Base-by-base conservation (phyloP, 805 yeast genomes). In the Teunomyces atbi region DNA sequence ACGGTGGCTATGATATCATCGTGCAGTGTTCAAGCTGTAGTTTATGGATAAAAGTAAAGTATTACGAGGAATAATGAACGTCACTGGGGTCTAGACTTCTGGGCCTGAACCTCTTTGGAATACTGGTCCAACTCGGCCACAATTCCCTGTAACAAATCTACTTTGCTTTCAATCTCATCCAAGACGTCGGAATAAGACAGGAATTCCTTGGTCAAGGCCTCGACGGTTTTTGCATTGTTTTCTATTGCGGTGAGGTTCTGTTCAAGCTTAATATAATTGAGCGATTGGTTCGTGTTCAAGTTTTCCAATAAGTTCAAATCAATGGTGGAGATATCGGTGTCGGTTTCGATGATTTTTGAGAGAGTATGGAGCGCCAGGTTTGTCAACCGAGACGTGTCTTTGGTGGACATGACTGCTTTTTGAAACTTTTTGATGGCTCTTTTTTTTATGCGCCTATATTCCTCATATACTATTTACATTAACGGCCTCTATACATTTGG, bases 1-100 rank as follows among this genome's bases (percentile, higher is more conserved):
- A 66, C 13, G 76, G 83, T 0, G 69, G 69, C 12, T 84, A 72
- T 52, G 86, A 84, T 51, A 75, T 91, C 1, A 73, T 88, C 18
- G 81, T 88, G 0, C 96, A 91, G 57, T 92, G 98, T 61, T 60
- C 68, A 10, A 82, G 86, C 27, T 92, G 98, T 62, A 87, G 96
- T 61, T 61, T 90, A 26, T 92, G 97, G 96, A 65, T 92, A 20
- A 81, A 81, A 42, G 90, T 92, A 1, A 76, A 73, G 52, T 88
- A 84, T 57, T 80, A 73, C 53, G 90, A 81, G 52, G 69, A 54
- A 20, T 63, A 59, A 5, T 62, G 60, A 40, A 36, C 5, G 15
- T 21, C n/a, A 18, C 5, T 42, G 44, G 37, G 29, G 33, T 12
- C 16, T 30, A 16, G 33, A 7, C 16, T 30, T 30, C 16, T 30